phyloP scores from a whole-genome alignment of 345 rosid genomes.

The Eucalyptus rudis region DNA sequence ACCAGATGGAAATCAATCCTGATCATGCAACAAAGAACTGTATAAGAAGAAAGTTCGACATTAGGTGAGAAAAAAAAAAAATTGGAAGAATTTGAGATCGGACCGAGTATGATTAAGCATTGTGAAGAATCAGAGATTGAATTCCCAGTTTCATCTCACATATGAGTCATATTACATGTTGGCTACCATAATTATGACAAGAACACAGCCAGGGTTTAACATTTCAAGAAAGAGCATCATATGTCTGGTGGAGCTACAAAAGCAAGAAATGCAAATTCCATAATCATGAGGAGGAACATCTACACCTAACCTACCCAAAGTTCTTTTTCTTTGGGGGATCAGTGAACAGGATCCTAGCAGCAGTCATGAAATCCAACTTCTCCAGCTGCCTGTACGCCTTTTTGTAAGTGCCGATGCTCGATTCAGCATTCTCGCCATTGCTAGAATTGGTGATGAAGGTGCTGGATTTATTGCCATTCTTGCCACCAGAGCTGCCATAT shows the following conservation, averaged over 20 bases:
- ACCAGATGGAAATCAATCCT: slow-evolving; percentile 94
- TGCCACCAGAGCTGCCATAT: slow-evolving; percentile 7
- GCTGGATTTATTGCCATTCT: neutral
- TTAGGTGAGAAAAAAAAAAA: neutral
- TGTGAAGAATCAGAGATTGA: neutral
- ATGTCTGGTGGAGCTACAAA: neutral
- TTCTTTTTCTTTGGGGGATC: slow-evolving; percentile 50
- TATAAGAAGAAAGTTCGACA: neutral
- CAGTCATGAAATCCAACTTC: slow-evolving; percentile 65
- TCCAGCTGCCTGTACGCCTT: slow-evolving; percentile 57
- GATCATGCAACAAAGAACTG: slow-evolving; percentile 8
- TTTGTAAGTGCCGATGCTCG: slow-evolving; percentile 29
- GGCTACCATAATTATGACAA: neutral
- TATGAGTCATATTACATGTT: neutral
- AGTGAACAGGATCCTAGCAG: slow-evolving; percentile 68
- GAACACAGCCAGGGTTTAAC: neutral
- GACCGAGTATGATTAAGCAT: neutral
- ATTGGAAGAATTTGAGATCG: neutral
- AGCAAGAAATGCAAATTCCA: neutral
- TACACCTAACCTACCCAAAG: slow-evolving; percentile 49
- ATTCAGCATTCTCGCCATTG: slow-evolving; percentile 12
- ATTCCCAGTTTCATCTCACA: neutral
- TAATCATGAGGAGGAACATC: neutral
- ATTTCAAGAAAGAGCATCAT: neutral
- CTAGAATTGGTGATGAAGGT: neutral